Conservation (phyloP, 2,329 filamentous ascomycete species). For the Dryadomyces quercus-mongolicae region DNA sequence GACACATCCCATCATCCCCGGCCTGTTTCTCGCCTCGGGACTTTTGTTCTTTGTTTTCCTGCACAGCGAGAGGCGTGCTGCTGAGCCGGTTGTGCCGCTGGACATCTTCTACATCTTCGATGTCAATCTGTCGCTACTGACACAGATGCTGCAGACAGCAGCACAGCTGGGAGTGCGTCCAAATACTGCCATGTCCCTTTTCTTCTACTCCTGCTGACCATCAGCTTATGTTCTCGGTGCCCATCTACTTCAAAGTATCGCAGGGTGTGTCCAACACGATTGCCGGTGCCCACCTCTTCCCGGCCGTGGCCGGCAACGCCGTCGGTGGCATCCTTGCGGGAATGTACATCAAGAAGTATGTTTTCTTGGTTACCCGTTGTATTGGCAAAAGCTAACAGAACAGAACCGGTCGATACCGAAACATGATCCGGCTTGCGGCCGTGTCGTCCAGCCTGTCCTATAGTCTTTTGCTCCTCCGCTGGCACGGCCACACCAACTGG, state of each 20-base stretch:
- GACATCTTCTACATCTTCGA: constrained; percentile 37
- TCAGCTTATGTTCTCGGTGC: constrained; percentile 51
- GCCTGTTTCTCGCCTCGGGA: constrained; percentile 18
- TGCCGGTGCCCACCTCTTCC: constrained; percentile 50
- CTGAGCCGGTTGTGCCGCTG: constrained; percentile 48
- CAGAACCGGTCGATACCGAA: constrained; percentile 48
- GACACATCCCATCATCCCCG: constrained; percentile 22
- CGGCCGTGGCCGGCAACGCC: constrained; percentile 56
- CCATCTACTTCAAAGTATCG: constrained; percentile 58
- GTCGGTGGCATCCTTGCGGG: constrained; percentile 50
- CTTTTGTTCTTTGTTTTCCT: constrained; percentile 22
- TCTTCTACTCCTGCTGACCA: neutral
- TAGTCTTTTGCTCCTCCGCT: constrained; percentile 38
- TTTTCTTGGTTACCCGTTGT: constrained; percentile 7
- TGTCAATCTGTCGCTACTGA: constrained; percentile 39
- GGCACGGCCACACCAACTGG: constrained; percentile 46
- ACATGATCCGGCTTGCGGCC: constrained; percentile 36
- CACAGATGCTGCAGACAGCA: constrained; percentile 38
- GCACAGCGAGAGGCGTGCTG: constrained; percentile 23
- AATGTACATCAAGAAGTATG: constrained; percentile 33
- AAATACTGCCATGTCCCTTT: neutral
- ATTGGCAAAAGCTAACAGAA: neutral
- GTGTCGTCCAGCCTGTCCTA: constrained; percentile 38
- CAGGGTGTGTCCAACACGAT: constrained; percentile 41
- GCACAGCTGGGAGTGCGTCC: constrained; percentile 44